phyloP scores from a whole-genome alignment of 1,284 basidiomycete species.

The Ustilago crameri region DNA sequence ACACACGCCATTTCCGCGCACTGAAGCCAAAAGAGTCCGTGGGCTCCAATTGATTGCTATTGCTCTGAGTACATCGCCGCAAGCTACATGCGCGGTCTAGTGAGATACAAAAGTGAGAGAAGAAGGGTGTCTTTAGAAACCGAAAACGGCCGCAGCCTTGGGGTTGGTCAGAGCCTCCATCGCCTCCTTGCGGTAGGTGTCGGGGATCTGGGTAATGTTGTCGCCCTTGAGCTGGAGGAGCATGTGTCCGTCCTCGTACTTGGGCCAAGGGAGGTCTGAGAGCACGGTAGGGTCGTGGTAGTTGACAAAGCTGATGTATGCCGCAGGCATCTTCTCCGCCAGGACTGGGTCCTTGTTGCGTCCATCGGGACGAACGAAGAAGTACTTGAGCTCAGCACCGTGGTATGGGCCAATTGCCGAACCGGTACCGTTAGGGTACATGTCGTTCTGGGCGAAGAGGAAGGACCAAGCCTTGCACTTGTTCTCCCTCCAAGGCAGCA shows the following conservation, averaged over 20 bases:
- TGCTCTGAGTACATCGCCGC: neutral
- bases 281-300: conserved; percentile 34
- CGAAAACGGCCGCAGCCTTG: conserved; percentile 22
- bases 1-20: neutral
- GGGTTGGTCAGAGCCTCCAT: conserved; percentile 33
- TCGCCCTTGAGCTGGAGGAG: conserved; percentile 43
- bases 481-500: conserved; percentile 13
- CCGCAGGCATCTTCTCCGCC: conserved; percentile 21
- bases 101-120: neutral
- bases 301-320: conserved; percentile 36
- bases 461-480: conserved; percentile 23
- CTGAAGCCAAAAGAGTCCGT: neutral
- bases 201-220: conserved; percentile 31
- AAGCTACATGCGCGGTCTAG: neutral
- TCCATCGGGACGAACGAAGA: conserved; percentile 25
- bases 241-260: conserved; percentile 9
- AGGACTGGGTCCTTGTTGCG: conserved; percentile 24
- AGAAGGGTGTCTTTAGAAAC: conserved; percentile 12
- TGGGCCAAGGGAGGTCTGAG: conserved; percentile 25
- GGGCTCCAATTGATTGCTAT: neutral
- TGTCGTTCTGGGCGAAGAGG: conserved; percentile 39
- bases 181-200: conserved; percentile 42
- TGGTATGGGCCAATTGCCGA: conserved; percentile 29
- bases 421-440: conserved; percentile 23
- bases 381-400: conserved; percentile 29